phyloP scores from a whole-genome alignment of 163 green algal genomes.

The Smithsoniella earleae region DNA sequence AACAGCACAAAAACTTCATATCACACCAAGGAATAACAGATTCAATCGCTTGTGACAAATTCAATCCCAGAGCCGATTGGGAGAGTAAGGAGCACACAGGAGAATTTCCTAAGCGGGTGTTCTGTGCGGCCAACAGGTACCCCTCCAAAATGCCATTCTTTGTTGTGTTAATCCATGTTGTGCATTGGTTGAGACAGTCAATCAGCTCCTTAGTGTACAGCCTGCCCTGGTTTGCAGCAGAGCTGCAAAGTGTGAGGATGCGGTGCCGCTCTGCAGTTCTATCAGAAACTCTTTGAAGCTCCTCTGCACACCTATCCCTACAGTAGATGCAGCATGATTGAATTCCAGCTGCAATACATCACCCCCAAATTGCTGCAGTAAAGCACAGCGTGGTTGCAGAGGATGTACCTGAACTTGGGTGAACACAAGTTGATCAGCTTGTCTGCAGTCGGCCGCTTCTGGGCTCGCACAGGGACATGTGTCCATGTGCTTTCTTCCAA shows the following conservation, averaged over 20 bases:
- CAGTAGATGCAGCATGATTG: no score
- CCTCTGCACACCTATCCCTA: neutral
- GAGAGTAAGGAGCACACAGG: neutral
- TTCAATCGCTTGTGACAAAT: neutral
- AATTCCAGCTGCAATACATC: no score
- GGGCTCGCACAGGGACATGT: neutral
- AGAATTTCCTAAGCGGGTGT: neutral
- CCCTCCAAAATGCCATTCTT: neutral
- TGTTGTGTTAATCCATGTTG: neutral
- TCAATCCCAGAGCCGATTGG: neutral
- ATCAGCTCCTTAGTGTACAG: neutral
- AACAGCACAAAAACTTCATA: no score
- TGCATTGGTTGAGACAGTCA: conserved; percentile 8
- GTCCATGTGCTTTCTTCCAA: neutral
- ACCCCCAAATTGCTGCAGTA: no score
- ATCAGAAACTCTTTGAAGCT: neutral
- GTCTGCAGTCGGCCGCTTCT: no score
- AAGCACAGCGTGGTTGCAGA: no score
- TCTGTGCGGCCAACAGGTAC: conserved; percentile 2
- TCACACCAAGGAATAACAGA: neutral
- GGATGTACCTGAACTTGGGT: conserved; percentile 18
- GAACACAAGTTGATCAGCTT: neutral
- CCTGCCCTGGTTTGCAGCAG: conserved; percentile 22
- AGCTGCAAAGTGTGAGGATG: conserved; percentile 1
- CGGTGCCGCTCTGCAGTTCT: neutral